phyloP scores from a whole-genome alignment of 345 rosid genomes.

The Anastatica hierochuntica region DNA sequence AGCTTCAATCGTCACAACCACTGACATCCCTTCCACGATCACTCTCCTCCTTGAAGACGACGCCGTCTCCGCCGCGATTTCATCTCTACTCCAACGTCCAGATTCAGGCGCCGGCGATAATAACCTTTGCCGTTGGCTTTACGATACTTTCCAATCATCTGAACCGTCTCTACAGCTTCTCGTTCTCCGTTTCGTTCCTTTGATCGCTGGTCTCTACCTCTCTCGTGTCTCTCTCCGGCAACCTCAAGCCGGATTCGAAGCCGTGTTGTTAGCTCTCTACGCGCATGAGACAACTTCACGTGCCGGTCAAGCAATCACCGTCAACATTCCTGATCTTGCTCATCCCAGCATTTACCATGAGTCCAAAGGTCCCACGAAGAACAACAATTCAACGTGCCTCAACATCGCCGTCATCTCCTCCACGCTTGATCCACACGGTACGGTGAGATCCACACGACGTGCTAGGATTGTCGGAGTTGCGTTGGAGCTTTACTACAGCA shows the following conservation, averaged over 20 bases:
- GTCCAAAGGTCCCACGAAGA: slow-evolving; percentile 26
- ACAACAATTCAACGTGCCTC: slow-evolving; percentile 39
- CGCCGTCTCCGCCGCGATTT: slow-evolving; percentile 44
- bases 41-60: slow-evolving; percentile 53
- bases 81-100: slow-evolving; percentile 55
- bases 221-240: slow-evolving; percentile 53
- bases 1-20: slow-evolving; percentile 34
- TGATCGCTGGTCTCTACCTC: slow-evolving; percentile 66
- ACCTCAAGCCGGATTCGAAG: slow-evolving; percentile 77
- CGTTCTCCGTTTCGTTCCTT: slow-evolving; percentile 63
- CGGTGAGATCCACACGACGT: slow-evolving; percentile 56
- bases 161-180: slow-evolving; percentile 56
- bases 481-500: slow-evolving; percentile 56
- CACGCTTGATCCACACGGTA: slow-evolving; percentile 67
- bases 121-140: slow-evolving; percentile 86
- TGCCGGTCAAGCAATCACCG: slow-evolving; percentile 47
- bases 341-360: slow-evolving; percentile 76
- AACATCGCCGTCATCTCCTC: slow-evolving; percentile 62
- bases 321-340: slow-evolving; percentile 61
- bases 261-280: slow-evolving; percentile 65
- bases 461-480: slow-evolving; percentile 72
- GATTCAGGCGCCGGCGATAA: slow-evolving; percentile 71
- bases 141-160: slow-evolving; percentile 68
- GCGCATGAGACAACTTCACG: slow-evolving; percentile 62
- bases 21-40: slow-evolving; percentile 32